Percentiles rank a stretch among this genome's conserved stretches.
Evolutionary conservation across 1,284 basidiomycete genomes (phyloP).

Genomic region (Inonotus obliquus): DNA sequence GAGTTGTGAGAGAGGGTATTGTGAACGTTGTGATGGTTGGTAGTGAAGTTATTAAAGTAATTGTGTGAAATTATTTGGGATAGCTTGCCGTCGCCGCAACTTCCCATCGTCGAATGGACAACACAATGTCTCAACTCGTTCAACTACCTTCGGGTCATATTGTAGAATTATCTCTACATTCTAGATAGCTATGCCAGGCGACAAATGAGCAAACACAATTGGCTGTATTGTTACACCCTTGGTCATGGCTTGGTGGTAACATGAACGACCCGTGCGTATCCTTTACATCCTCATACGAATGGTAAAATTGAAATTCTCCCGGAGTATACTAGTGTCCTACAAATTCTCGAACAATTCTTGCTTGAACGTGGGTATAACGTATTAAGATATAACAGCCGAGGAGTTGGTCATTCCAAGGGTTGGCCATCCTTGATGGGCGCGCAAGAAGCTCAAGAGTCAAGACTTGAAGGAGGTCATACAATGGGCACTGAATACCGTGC

Average conservation of each 20-base stretch:
- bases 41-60: not conserved
- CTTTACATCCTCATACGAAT: not conserved
- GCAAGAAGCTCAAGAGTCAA: slow-evolving; percentile 55
- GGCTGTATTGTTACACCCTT: slow-evolving; percentile 70
- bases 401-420: slow-evolving; percentile 67
- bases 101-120: not conserved
- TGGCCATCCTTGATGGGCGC: slow-evolving; percentile 66
- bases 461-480: slow-evolving; percentile 61
- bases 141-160: slow-evolving; percentile 10
- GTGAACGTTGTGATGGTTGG: not conserved
- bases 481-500: slow-evolving; percentile 46
- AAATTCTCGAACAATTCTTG: slow-evolving; percentile 33
- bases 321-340: slow-evolving; percentile 35
- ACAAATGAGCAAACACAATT: slow-evolving; percentile 24
- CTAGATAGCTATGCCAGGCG: not conserved
- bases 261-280: slow-evolving; percentile 67
- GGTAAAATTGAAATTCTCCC: not conserved
- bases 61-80: not conserved
- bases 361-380: slow-evolving; percentile 47
- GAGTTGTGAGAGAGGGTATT: not conserved
- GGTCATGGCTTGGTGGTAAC: slow-evolving; percentile 72
- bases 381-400: slow-evolving; percentile 69
- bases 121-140: not conserved
- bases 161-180: slow-evolving; percentile 5
- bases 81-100: not conserved